Base-by-base conservation (phyloP, 2,329 filamentous ascomycete genomes). In the Akanthomyces muscarius region DNA sequence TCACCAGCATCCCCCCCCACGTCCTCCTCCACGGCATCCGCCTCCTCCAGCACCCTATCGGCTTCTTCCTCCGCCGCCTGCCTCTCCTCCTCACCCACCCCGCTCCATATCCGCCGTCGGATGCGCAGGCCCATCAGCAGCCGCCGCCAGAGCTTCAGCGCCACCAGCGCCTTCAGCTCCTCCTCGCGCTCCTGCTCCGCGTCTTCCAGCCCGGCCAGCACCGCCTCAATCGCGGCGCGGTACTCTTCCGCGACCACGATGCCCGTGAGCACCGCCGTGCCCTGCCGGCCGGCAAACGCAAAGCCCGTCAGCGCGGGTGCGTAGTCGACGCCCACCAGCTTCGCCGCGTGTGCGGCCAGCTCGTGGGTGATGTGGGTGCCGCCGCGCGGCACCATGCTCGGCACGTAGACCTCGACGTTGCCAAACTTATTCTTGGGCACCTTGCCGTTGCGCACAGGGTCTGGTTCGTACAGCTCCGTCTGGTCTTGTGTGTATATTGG, bases 341-440 rank as follows among this genome's bases (percentile, higher is more conserved):
- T 86, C 0, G 92, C 92, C 1, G 94, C 94, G 57, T 84, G 84
- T 1, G 84, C 80, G 1, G 90, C 89, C 57, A 88, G 70, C 53
- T 83, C 77, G 63, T 81, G 76, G 6, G 75, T 69, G 28, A 98
- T 78, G 73, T 98, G 92, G 2, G 86, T 83, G 1, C 91, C 93
- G 0, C 95, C 94, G 47, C 78, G 76, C 0, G 95, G 95, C 0
- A 98, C 82, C 95, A 99, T 98, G 65, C 87, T 91, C 0, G 91
- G 88, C 13, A 97, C 92, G 72, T 94, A 98, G 45, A 96, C 84
- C 70, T 98, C 95, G 64, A 98, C 88, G 71, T 99, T 99, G 13
- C 92, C 92, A 74, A 92, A 99, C 21, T 89, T 88, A 72, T 99
- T 99, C 76, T 91, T 94, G 0, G 95, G 94, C 1, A 98, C 83